Evolutionary conservation across 768 basidiomycete species (phyloP), one percentile per base, ranked within the genome.

Genomic region (Imleria badia): DNA sequence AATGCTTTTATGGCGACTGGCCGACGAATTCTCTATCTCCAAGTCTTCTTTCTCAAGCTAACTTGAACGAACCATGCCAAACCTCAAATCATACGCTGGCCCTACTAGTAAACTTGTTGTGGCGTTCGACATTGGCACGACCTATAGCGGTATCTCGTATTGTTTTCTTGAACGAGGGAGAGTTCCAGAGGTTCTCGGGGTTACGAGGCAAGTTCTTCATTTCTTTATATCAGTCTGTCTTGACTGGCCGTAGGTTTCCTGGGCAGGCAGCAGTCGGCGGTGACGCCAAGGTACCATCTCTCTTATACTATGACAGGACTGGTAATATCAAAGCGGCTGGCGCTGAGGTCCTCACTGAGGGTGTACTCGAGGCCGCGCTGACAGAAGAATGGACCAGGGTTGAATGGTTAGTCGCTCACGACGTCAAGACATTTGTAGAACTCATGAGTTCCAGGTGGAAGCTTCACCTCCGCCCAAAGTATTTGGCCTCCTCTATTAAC

Each of bases 61-160:
- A 26, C 26, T n/a, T n/a, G n/a, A 17, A 17, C n/a, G 6, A 20
- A 11, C 34, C 45, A 61, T 61, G 60, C 35, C n/a, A 5, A 14
- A n/a, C 29, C 45, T 33, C 13, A 48, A 40, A 34, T 34, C 41
- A 2, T 35, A 61, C 33, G 14, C 13, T 5, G 60, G 60, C 2
- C 29, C 51, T 19, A 23, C 43, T 3, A n/a, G n/a, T n/a, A 73
- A 72, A 50, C 66, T 80, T 4, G 70, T 79, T 1, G 54, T 81
- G 17, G 77, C 76, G 0, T 75, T 80, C 45, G 79, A 80, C 40
- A 64, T 81, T 7, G 79, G 79, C 5, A 80, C 78, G 0, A 79
- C 78, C 0, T 78, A 56, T 52, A 79, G 77, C 40, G 78, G 77
- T 2, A 62, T 79, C 6, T 75, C 75, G 3, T 79, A 79, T 38